Conservation (phyloP, 345 rosid species). For the Combretum micranthum region DNA sequence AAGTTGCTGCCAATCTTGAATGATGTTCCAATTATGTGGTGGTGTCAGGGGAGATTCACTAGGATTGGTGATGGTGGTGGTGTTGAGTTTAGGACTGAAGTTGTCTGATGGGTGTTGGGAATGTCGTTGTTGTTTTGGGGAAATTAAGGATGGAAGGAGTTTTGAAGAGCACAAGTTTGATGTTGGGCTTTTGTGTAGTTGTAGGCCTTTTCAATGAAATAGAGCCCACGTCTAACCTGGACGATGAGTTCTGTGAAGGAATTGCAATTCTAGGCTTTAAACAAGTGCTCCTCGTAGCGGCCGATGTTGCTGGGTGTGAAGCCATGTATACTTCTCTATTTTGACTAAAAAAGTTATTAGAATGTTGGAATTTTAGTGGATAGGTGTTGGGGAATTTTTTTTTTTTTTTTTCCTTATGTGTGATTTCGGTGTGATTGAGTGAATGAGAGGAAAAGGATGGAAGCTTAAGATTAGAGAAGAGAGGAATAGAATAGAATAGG, state of each 20-base stretch:
- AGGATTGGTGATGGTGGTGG: too few species aligned
- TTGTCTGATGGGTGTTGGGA: slow-evolving; percentile 19
- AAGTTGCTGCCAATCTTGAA: slow-evolving; percentile 65
- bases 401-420: not conserved
- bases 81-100: slow-evolving; percentile 11
- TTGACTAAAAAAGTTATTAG: slow-evolving; percentile 16
- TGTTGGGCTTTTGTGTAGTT: slow-evolving; percentile 10
- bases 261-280: slow-evolving; percentile 19
- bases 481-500: not conserved
- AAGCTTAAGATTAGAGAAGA: not conserved
- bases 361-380: slow-evolving; percentile 24
- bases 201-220: slow-evolving; percentile 8
- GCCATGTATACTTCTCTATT: slow-evolving; percentile 7
- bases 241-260: slow-evolving; percentile 18
- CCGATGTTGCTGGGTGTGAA: too few species aligned
- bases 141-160: slow-evolving; percentile 50
- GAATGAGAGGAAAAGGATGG: not conserved
- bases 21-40: slow-evolving; percentile 35
- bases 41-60: slow-evolving; percentile 4
- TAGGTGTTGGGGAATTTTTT: not conserved
- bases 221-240: slow-evolving; percentile 5
- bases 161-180: slow-evolving; percentile 28
- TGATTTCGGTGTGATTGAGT: not conserved
- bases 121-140: slow-evolving; percentile 37
- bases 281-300: not conserved